Percentiles rank a stretch among this genome's conserved stretches.
Evolutionary conservation across 768 basidiomycete genomes (phyloP).

Genomic region (Pholiota molesta): DNA sequence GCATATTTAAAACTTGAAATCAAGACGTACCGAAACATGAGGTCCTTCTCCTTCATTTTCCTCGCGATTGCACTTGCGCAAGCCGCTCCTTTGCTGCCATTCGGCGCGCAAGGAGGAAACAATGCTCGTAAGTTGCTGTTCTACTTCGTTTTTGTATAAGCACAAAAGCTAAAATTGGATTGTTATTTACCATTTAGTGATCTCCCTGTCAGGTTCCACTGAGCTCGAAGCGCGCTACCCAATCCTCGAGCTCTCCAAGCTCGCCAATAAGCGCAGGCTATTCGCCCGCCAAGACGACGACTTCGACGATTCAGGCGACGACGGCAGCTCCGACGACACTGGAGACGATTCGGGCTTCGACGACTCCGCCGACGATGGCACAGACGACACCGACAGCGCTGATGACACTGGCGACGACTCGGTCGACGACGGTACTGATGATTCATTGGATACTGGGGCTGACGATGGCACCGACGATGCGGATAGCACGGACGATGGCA

Average conservation of each 20-base stretch:
- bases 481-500: background rate
- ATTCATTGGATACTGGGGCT: constrained; percentile 1
- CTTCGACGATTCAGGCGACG: constrained; percentile 12
- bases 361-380: constrained; percentile 14
- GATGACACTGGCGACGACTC: constrained; percentile 13
- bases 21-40: constrained; percentile 9
- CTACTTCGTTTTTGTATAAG: background rate
- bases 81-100: constrained; percentile 17
- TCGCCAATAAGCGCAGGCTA: constrained; percentile 15
- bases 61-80: constrained; percentile 21
- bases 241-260: constrained; percentile 13
- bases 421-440: background rate
- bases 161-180: background rate
- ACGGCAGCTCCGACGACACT: constrained; percentile 9
- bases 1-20: constrained; percentile 4
- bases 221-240: constrained; percentile 13
- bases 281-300: constrained; percentile 25
- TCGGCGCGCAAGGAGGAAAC: constrained; percentile 10
- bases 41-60: constrained; percentile 19
- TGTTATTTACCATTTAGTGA: background rate
- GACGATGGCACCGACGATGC: constrained; percentile 12
- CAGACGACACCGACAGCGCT: constrained; percentile 6
- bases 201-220: background rate
- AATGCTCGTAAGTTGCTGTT: constrained; percentile 7
- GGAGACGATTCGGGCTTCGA: constrained; percentile 13